These are phyloP conservation scores for Pichia sporocuriosa DNA, from an alignment of 805 yeast species.

Conservation along the genomic window DNA sequence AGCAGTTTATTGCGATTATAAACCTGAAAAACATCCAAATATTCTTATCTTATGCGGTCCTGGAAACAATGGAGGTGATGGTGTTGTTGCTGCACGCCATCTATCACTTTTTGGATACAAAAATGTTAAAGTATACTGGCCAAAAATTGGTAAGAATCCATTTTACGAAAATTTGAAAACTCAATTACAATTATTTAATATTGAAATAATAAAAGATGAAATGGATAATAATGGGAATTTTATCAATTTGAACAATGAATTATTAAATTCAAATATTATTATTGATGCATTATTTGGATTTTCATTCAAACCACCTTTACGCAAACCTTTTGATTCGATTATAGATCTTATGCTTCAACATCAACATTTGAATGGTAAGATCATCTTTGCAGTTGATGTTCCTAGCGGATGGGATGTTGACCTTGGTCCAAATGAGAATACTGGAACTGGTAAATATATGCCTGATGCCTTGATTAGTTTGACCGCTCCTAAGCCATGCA, in stretches of 20 bases:
- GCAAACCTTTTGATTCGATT: constrained; percentile 63
- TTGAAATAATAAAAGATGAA: constrained; percentile 41
- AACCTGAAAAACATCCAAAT: constrained; percentile 37
- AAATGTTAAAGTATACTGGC: constrained; percentile 70
- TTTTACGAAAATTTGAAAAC: constrained; percentile 54
- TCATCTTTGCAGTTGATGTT: constrained; percentile 77
- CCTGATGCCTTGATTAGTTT: constrained; percentile 73
- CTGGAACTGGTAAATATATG: constrained; percentile 26
- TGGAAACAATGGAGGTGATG: constrained; percentile 97
- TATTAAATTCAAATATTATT: constrained; percentile 38
- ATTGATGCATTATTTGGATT: constrained; percentile 91
- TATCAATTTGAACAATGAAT: constrained; percentile 21
- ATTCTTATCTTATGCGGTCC: constrained; percentile 78
- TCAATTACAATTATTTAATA: constrained; percentile 61
- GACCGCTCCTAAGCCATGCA: constrained; percentile 93
- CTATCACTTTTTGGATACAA: constrained; percentile 67
- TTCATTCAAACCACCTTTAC: constrained; percentile 82
- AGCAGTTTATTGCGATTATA: constrained; percentile 64
- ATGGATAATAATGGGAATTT: constrained; percentile 9
- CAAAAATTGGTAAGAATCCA: constrained; percentile 53
- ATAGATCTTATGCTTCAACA: constrained; percentile 33
- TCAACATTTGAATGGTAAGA: constrained; percentile 31
- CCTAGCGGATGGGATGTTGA: constrained; percentile 99
- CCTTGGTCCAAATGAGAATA: constrained; percentile 54
- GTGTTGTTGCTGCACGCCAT: constrained; percentile 92